Evolutionary conservation across 768 basidiomycete species (phyloP).

Genomic region (Auricularia sp.): DNA sequence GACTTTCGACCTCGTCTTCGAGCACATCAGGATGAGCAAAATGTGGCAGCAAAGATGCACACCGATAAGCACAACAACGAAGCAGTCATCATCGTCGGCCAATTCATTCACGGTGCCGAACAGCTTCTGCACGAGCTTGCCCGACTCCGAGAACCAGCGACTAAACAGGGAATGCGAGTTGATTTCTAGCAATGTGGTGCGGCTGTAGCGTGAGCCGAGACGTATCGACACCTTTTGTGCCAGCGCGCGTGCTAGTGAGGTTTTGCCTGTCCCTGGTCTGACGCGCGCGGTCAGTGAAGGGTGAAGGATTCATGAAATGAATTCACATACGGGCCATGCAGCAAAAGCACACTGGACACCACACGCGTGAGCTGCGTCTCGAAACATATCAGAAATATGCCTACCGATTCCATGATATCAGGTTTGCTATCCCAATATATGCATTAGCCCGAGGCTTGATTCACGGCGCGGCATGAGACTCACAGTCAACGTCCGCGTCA

Average conservation of each 20-base stretch:
- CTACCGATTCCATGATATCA: slow-evolving; percentile 87
- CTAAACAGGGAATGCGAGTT: slow-evolving; percentile 98
- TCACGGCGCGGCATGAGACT: slow-evolving; percentile 18
- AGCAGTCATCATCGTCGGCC: slow-evolving; percentile 83
- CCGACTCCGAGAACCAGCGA: slow-evolving; percentile 98
- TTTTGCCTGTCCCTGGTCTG: slow-evolving; percentile 89
- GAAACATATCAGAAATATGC: slow-evolving; percentile 3
- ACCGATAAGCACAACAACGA: slow-evolving; percentile 94
- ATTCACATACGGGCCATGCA: slow-evolving; percentile 66
- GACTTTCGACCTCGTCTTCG: slow-evolving; percentile 88
- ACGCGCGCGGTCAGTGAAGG: neutral
- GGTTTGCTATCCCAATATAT: slow-evolving; percentile 37
- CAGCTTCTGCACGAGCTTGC: slow-evolving; percentile 90
- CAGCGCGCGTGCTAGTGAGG: slow-evolving; percentile 85
- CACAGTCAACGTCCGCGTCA: slow-evolving; percentile 78
- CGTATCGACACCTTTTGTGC: slow-evolving; percentile 58
- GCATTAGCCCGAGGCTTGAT: neutral
- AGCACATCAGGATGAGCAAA: slow-evolving; percentile 2
- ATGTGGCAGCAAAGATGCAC: slow-evolving; percentile 5
- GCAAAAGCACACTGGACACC: slow-evolving; percentile 53
- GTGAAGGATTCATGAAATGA: neutral
- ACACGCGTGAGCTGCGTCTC: neutral
- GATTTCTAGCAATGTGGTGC: slow-evolving; percentile 87
- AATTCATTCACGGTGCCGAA: slow-evolving; percentile 85
- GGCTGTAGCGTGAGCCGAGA: slow-evolving; percentile 52